Conservation (phyloP, 2,329 filamentous ascomycete genomes). For the Alternaria panax region DNA sequence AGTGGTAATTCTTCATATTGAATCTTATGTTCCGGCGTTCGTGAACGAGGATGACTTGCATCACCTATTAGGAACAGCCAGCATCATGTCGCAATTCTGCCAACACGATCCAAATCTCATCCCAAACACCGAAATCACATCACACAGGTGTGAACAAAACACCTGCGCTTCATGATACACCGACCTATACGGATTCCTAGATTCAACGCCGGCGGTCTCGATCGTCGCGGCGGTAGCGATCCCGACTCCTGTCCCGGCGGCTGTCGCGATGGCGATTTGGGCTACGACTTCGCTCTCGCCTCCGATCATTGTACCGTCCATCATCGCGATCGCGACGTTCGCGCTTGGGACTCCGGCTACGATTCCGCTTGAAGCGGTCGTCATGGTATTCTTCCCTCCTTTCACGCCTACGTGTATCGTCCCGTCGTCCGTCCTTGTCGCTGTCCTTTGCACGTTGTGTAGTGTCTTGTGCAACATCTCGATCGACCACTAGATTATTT, state of each 20-base stretch:
- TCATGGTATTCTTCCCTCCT: conserved; percentile 48
- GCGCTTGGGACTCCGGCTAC: conserved; percentile 44
- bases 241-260: conserved; percentile 48
- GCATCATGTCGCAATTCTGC: neutral
- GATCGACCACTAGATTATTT: conserved; percentile 42
- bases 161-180: neutral
- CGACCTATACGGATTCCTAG: neutral
- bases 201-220: conserved; percentile 42
- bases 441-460: conserved; percentile 15
- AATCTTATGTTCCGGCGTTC: neutral
- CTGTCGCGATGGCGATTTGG: conserved; percentile 45
- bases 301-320: conserved; percentile 37
- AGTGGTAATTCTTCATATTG: neutral
- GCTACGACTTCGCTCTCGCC: conserved; percentile 41
- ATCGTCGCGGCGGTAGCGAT: conserved; percentile 52
- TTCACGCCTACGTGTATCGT: conserved; percentile 50
- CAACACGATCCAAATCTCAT: neutral
- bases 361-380: conserved; percentile 49
- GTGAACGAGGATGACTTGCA: neutral
- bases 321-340: conserved; percentile 43
- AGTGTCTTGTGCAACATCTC: conserved; percentile 21
- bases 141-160: neutral
- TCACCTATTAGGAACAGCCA: neutral
- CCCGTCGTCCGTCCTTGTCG: conserved; percentile 42
- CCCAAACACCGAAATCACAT: neutral